Evolutionary conservation across 2,329 filamentous ascomycete species (phyloP).

Genomic region (Helicocarpus griseus): DNA sequence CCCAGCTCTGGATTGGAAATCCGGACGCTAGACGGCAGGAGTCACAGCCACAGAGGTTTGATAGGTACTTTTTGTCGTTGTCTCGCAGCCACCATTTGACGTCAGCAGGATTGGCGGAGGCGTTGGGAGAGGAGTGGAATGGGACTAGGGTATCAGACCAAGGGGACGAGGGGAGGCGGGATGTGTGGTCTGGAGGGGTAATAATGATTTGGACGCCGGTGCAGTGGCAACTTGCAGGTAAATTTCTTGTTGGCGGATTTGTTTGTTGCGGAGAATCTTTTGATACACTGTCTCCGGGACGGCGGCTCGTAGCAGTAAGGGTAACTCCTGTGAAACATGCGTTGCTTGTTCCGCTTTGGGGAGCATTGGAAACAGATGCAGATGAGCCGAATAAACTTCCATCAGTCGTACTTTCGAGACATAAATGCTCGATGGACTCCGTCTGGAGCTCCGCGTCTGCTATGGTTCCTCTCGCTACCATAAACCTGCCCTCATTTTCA

Average conservation of each 20-base stretch:
- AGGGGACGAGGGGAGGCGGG: constrained; percentile 36
- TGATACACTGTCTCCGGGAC: background rate
- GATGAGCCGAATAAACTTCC: constrained; percentile 14
- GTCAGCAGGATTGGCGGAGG: constrained; percentile 35
- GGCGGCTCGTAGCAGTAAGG: background rate
- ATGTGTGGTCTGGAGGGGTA: constrained; percentile 43
- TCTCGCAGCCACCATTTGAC: constrained; percentile 53
- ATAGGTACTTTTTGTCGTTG: constrained; percentile 43
- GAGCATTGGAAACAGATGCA: constrained; percentile 5
- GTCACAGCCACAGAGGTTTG: constrained; percentile 52
- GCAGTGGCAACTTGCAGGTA: constrained; percentile 44
- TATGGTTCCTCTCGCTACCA: constrained; percentile 28
- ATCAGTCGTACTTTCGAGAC: constrained; percentile 19
- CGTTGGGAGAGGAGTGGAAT: constrained; percentile 28
- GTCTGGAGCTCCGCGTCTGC: constrained; percentile 14
- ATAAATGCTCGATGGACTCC: constrained; percentile 20
- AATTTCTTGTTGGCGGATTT: background rate
- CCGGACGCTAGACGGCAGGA: constrained; percentile 53
- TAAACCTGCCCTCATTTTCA: constrained; percentile 13
- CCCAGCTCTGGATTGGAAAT: constrained; percentile 57
- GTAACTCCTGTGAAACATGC: background rate
- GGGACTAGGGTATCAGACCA: constrained; percentile 48
- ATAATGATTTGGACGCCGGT: constrained; percentile 47
- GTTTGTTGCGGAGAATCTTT: background rate
- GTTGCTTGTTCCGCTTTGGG: background rate